Evolutionary conservation across 306 rosid genomes (phyloP).

Genomic region (cucumber (Cucumis sativus)): DNA sequence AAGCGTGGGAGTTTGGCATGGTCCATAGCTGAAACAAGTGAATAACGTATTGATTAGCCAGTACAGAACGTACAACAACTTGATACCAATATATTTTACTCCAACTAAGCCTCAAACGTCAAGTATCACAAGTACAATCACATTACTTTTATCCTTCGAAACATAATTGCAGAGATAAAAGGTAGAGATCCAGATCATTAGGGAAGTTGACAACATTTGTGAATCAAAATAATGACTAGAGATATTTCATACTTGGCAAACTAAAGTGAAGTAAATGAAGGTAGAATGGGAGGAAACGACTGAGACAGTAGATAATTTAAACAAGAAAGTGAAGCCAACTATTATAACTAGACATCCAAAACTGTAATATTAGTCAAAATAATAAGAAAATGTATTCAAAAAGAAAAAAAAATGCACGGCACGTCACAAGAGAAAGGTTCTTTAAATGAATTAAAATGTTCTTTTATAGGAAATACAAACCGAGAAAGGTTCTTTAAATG

Average conservation of each 20-base stretch:
- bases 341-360: background rate
- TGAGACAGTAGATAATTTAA: background rate
- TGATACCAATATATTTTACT: background rate
- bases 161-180: background rate
- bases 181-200: background rate
- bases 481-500: background rate
- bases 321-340: background rate
- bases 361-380: background rate
- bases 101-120: background rate
- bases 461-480: background rate
- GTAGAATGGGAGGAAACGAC: background rate
- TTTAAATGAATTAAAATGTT: background rate
- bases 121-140: background rate
- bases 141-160: background rate
- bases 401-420: background rate
- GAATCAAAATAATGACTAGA: background rate
- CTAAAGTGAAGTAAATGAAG: background rate
- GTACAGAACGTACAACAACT: background rate
- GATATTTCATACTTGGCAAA: background rate
- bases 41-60: conserved; percentile 2
- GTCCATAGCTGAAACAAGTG: conserved; percentile 80
- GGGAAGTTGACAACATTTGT: background rate
- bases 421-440: background rate
- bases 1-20: conserved; percentile 95
- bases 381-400: background rate